A percentile compares a stretch with the other conserved stretches of the same genome.
Evolutionary conservation across 1,284 basidiomycete genomes (phyloP).

Genomic region (Ustilago shanxiensis): DNA sequence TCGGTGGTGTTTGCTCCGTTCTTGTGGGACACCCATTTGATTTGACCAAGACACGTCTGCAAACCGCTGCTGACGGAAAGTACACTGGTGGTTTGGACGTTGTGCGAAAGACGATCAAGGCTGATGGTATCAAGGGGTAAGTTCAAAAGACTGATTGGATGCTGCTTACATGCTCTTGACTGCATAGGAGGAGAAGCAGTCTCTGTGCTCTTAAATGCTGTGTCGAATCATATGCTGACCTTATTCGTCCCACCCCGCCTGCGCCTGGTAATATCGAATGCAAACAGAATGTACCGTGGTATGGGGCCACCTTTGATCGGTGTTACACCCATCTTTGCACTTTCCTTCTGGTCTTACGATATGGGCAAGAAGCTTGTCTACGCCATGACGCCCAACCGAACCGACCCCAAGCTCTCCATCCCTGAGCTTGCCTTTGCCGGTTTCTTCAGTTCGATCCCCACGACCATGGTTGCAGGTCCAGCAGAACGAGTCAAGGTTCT

Average conservation of each 20-base stretch:
- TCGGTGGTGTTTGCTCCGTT: conserved; percentile 87
- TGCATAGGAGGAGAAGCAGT: not conserved
- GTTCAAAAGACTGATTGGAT: conserved; percentile 12
- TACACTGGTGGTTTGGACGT: conserved; percentile 96
- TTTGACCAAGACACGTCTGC: conserved; percentile 90
- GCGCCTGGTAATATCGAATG: not conserved
- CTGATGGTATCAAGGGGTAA: conserved; percentile 88
- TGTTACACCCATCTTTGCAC: conserved; percentile 97
- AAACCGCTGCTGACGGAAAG: conserved; percentile 88
- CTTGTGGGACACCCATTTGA: conserved; percentile 98
- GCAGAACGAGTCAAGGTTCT: conserved; percentile 98
- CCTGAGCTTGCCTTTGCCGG: conserved; percentile 90
- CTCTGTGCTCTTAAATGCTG: not conserved
- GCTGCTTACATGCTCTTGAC: not conserved
- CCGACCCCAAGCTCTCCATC: conserved; percentile 78
- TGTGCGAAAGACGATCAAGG: conserved; percentile 86
- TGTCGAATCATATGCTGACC: not conserved
- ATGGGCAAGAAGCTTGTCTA: conserved; percentile 90
- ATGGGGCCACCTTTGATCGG: conserved; percentile 96
- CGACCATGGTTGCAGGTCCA: conserved; percentile 91
- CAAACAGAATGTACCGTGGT: conserved; percentile 86
- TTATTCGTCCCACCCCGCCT: not conserved
- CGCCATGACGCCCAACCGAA: conserved; percentile 76
- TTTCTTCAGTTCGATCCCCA: conserved; percentile 92
- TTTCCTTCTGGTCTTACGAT: conserved; percentile 99